Evolutionary conservation across 257 asterid genomes (phyloP).

Genomic region (Solanum rostratum): DNA sequence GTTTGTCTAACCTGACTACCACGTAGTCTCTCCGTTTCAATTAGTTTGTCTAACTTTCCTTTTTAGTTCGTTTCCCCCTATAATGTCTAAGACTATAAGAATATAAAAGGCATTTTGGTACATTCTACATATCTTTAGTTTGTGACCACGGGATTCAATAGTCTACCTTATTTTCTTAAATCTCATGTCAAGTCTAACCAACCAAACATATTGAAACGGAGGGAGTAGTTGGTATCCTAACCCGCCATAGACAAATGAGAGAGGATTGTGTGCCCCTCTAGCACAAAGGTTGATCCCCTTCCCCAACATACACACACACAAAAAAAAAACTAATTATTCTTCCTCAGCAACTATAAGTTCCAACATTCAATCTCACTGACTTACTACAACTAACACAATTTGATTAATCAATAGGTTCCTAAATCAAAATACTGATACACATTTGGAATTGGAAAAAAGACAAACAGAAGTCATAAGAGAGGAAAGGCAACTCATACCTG

Average conservation of each 20-base stretch:
- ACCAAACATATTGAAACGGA: not conserved
- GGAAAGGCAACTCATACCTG: conserved; percentile 34
- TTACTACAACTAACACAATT: not conserved
- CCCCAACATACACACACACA: not conserved
- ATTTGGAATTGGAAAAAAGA: not conserved
- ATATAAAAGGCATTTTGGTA: too few relatives aligned
- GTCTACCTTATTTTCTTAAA: not conserved
- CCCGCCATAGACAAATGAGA: not conserved
- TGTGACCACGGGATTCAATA: not conserved
- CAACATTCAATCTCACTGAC: conserved; percentile 2
- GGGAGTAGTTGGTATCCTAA: not conserved
- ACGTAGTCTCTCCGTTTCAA: not conserved
- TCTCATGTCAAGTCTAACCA: not conserved
- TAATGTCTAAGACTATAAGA: too few relatives aligned
- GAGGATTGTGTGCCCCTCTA: not conserved
- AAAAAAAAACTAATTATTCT: not conserved
- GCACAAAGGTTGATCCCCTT: not conserved
- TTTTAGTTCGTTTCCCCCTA: not conserved
- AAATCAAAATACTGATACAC: not conserved
- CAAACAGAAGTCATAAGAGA: not conserved
- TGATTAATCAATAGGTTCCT: not conserved
- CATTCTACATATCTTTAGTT: too few relatives aligned
- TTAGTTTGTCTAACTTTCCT: not conserved
- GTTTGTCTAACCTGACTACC: not conserved
- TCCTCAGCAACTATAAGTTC: conserved; percentile 1